Percentiles rank a stretch among this genome's conserved stretches.
Conservation (phyloP, 2,329 filamentous ascomycete genomes). For the Xylariaceae sp. region DNA sequence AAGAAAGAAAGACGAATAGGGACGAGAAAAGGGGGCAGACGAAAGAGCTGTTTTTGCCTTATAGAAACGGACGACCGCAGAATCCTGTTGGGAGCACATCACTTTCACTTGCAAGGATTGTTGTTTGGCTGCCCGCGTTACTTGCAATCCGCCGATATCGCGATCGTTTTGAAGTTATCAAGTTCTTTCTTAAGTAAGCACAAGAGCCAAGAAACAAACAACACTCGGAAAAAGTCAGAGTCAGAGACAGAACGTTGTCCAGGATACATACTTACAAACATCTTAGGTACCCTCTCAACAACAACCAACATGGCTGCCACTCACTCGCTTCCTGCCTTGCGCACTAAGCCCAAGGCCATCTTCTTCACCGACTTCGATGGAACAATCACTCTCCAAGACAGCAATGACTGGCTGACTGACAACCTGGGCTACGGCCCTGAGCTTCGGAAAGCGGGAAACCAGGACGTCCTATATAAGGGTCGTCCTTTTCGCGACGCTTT, state of each 20-base stretch:
- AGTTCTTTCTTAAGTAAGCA: background rate
- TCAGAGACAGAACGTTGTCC: background rate
- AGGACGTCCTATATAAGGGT: constrained; percentile 66
- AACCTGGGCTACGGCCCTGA: constrained; percentile 77
- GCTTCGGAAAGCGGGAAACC: constrained; percentile 66
- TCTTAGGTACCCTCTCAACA: background rate
- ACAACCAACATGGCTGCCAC: constrained; percentile 7
- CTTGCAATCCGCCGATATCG: background rate
- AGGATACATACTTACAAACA: background rate
- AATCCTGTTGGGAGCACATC: background rate
- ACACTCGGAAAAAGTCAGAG: background rate
- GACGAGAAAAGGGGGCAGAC: no score
- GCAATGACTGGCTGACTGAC: constrained; percentile 74
- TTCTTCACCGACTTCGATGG: constrained; percentile 99
- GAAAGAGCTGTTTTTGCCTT: no score
- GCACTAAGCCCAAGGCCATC: constrained; percentile 76
- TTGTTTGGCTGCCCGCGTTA: no score
- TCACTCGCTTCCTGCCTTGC: constrained; percentile 49
- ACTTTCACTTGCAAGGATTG: background rate
- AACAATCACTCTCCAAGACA: constrained; percentile 73
- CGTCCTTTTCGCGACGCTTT: constrained; percentile 81
- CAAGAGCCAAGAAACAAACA: background rate
- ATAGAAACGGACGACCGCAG: background rate
- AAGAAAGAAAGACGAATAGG: no score
- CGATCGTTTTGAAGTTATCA: background rate